These are phyloP conservation scores for Saposhnikovia divaricata DNA, from an alignment of 129 eudicot genomes.

Conservation along the genomic window DNA sequence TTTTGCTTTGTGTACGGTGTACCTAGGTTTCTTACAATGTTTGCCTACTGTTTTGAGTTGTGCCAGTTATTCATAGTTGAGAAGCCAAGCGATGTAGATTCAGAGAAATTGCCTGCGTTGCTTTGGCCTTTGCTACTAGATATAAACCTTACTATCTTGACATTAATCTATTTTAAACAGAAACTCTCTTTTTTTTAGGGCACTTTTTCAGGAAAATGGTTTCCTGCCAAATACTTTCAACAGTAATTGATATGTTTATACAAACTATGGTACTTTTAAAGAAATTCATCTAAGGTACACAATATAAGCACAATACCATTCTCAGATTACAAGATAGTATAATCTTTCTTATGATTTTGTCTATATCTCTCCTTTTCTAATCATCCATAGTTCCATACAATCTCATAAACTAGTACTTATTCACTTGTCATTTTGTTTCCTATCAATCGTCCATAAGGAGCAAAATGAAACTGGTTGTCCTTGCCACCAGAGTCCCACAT, in stretches of 20 bases:
- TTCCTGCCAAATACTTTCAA: background rate
- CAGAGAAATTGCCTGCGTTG: too few species aligned
- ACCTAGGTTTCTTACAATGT: background rate
- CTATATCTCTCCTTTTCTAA: background rate
- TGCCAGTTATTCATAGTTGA: too few species aligned
- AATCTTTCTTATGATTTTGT: background rate
- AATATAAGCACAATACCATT: background rate
- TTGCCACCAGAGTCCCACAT: conserved; percentile 70
- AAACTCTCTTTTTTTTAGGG: too few species aligned
- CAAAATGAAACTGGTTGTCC: conserved; percentile 82
- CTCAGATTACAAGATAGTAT: background rate
- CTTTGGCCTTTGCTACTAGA: background rate
- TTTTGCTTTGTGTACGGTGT: too few species aligned
- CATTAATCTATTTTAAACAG: background rate
- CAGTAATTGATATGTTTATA: background rate
- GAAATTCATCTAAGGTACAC: background rate
- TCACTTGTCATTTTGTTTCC: conserved; percentile 9
- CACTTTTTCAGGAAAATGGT: background rate
- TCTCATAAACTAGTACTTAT: background rate
- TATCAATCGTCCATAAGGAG: conserved; percentile 57
- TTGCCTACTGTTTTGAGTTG: too few species aligned
- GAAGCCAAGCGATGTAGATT: too few species aligned
- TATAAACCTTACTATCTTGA: too few species aligned
- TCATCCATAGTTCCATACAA: too few species aligned
- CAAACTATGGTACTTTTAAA: background rate